Base-by-base conservation (phyloP, 495 filamentous ascomycete genomes). In the Daldinia childiae region DNA sequence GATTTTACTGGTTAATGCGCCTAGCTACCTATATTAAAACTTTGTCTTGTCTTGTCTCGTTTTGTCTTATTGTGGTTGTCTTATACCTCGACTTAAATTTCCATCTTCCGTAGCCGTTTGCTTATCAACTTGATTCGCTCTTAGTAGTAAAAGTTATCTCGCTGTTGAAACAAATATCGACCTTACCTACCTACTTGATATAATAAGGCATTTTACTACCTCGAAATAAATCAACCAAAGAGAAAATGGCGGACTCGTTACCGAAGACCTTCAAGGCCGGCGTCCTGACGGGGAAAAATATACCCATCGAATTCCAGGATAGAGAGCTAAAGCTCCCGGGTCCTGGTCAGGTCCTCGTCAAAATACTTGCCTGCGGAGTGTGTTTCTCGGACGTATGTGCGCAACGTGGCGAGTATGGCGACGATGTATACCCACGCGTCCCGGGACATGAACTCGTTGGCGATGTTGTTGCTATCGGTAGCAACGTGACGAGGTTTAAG, bases 401-500 rank as follows among this genome's bases (percentile, higher is more conserved):
- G 1, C 78, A 82, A 56, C 56, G 71, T 1, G 80, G 84, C 17
- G 62, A 63, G 0, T 66, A 86, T 9, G 80, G 79, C 5, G 80
- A 82, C n/a, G 80, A 82, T 17, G 59, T 76, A 24, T 87, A 82
- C 48, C 87, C 87, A 1, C 77, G 81, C n/a, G 72, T 86, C 11
- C 84, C 85, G 0, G 86, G 86, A 26, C 87, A 89, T 73, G 86
- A 89, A 70, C 78, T 86, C 24, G 81, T 88, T 34, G 85, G 86
- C 6, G 79, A 83, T 6, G 82, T 89, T 6, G 85, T 76, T 21
- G 83, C 83, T n/a, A 62, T 87, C 39, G 83, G 83, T 15, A 77
- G 80, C 5, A 66, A 60, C 1, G 84, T 85, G 15, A 80, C 78
- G 32, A 66, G 73, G 21, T 85, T 85, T 78, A 78, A 78, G 45